phyloP scores from a whole-genome alignment of 2,329 filamentous ascomycete species.

The Sphaerostilbella broomeana region DNA sequence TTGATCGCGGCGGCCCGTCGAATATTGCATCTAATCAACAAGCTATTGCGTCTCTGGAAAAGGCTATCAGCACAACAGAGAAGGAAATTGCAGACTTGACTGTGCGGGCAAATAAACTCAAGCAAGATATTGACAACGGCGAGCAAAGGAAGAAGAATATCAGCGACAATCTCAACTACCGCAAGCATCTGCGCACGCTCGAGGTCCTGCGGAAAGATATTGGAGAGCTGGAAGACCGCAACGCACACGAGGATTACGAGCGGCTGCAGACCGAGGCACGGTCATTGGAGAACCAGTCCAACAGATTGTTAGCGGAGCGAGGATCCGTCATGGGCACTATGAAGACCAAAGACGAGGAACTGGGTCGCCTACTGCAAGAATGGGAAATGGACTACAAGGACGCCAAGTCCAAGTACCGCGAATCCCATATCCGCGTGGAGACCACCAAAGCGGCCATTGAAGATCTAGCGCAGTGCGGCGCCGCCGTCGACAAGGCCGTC shows the following conservation, averaged over 20 bases:
- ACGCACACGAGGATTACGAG: slow-evolving; percentile 76
- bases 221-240: slow-evolving; percentile 64
- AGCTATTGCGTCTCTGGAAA: slow-evolving; percentile 62
- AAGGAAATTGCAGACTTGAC: slow-evolving; percentile 61
- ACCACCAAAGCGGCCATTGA: slow-evolving; percentile 91
- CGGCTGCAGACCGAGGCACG: slow-evolving; percentile 65
- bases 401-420: slow-evolving; percentile 72
- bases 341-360: slow-evolving; percentile 77
- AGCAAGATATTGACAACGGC: slow-evolving; percentile 69
- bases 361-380: slow-evolving; percentile 64
- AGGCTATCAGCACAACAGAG: slow-evolving; percentile 58
- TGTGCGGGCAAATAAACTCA: slow-evolving; percentile 67
- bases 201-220: slow-evolving; percentile 65
- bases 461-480: slow-evolving; percentile 74
- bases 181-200: slow-evolving; percentile 64
- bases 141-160: slow-evolving; percentile 83
- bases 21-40: slow-evolving; percentile 64
- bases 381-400: slow-evolving; percentile 85
- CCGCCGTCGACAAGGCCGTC: slow-evolving; percentile 88
- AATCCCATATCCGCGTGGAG: slow-evolving; percentile 81
- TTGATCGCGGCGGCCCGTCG: slow-evolving; percentile 64
- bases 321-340: slow-evolving; percentile 70
- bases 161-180: slow-evolving; percentile 79
- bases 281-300: slow-evolving; percentile 59
- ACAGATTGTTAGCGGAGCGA: slow-evolving; percentile 64